These are phyloP conservation scores for Hypoxylon crocopeplum DNA, from an alignment of 495 filamentous ascomycete genomes.

Conservation along the genomic window DNA sequence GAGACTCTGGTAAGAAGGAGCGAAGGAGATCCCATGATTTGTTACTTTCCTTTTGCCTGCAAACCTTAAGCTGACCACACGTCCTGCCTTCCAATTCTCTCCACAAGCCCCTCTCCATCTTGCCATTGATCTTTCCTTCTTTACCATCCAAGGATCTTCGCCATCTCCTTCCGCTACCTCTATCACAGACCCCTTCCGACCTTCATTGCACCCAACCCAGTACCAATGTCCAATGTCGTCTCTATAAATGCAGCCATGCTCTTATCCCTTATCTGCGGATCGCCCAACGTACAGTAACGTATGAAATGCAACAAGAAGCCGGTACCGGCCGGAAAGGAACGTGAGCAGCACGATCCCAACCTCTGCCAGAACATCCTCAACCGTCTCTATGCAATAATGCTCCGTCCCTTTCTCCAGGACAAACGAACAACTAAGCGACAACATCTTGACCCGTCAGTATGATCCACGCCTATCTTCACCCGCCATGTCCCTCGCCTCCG, in stretches of 20 bases:
- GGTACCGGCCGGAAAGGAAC: not conserved
- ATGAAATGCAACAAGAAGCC: constrained; percentile 10
- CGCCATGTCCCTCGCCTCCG: constrained; percentile 13
- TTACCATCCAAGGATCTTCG: not conserved
- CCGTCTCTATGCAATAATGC: constrained; percentile 1
- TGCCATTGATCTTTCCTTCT: constrained; percentile 1
- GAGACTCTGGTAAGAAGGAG: constrained; percentile 39
- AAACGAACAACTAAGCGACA: constrained; percentile 22
- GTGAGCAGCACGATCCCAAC: constrained; percentile 11
- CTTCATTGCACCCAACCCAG: not conserved
- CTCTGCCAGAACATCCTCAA: not conserved
- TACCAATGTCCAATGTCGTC: constrained; percentile 9
- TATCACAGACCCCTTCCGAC: not conserved
- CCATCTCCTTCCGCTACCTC: not conserved
- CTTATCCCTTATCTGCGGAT: constrained; percentile 32
- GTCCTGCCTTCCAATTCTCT: constrained; percentile 34
- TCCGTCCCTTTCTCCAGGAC: not conserved
- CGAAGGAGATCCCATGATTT: constrained; percentile 40
- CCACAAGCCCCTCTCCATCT: constrained; percentile 32
- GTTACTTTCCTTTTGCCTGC: constrained; percentile 38
- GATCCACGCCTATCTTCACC: constrained; percentile 9
- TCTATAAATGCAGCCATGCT: constrained; percentile 33
- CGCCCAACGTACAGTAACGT: constrained; percentile 5
- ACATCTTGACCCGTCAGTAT: constrained; percentile 16
- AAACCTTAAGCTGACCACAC: constrained; percentile 46